Base-by-base conservation (phyloP, 2,329 filamentous ascomycete genomes). In the Akanthomyces dipterigenus region DNA sequence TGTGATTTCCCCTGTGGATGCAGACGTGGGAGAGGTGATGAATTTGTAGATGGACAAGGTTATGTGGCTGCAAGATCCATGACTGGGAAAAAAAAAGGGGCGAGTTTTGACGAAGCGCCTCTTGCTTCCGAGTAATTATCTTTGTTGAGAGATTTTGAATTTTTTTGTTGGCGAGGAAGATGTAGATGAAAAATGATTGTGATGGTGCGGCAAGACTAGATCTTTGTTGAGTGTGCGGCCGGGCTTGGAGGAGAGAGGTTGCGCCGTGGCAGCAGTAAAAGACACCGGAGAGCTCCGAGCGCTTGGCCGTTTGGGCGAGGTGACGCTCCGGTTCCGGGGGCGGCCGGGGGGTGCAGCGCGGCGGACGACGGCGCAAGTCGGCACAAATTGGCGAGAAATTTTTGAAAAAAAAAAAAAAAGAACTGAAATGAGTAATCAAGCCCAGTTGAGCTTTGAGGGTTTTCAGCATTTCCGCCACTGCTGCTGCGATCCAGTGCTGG, bases 301-400 rank as follows among this genome's bases (percentile, higher is more conserved):
- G 16, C 3, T 26, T 31, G 45, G 46, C 46, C 46, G 56, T 11
- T n/a, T 38, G 12, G 34, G 56, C 36, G 24, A 43, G 36, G 14
- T 45, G 3, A 9, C 45, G 18, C 56, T 59, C 56, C 56, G 56
- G 56, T 59, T 43, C 56, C 56, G 56, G 56, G 34, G 46, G 36
- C 46, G 56, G 56, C 56, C 56, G 56, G 46, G 18, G 56, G 46
- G 9, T 3, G 5, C 48, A 51, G 18, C 20, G 24, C 43, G 56
- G 31, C 56, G 46, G 46, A 59, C 46, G 24, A 38, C 56, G 56
- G 46, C 56, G 56, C 34, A 26, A 50, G 22, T 59, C 46, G 46
- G 55, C 54, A 24, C n/a, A 55, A 24, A 6, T 20, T 24, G 31
- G 20, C 7, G 1, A 11, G 1, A 24, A 1, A 4, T 18, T 24